phyloP scores from a whole-genome alignment of 257 asterid genomes.

The Capsicum baccatum region DNA sequence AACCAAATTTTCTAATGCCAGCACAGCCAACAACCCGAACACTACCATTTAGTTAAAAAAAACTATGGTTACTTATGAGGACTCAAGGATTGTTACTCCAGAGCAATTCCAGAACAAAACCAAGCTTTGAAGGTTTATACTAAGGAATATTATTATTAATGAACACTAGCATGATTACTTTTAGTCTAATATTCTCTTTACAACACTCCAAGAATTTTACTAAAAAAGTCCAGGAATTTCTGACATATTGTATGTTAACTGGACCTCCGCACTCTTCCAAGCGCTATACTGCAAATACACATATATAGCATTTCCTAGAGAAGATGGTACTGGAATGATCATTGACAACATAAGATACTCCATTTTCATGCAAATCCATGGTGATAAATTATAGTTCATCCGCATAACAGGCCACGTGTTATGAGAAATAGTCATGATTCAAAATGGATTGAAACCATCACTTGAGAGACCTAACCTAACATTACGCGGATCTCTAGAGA shows the following conservation, averaged over 20 bases:
- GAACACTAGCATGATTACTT: background rate
- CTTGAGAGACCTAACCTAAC: no score
- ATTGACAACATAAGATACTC: no score
- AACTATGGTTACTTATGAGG: background rate
- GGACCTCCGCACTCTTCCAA: background rate
- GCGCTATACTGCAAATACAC: background rate
- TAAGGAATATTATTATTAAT: background rate
- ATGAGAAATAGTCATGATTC: no score
- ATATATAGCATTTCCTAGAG: no score
- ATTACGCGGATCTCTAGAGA: no score
- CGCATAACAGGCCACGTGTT: no score
- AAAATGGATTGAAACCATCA: no score
- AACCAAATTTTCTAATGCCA: background rate
- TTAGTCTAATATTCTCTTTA: background rate
- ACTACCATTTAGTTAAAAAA: background rate
- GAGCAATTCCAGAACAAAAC: slow-evolving; percentile 23
- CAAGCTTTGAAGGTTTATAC: background rate
- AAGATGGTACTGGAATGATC: no score
- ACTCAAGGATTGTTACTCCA: background rate
- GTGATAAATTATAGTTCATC: no score
- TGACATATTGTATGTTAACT: background rate
- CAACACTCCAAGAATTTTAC: background rate
- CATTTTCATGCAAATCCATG: no score
- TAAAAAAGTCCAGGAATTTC: background rate
- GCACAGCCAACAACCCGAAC: background rate